Evolutionary conservation across 306 rosid species (phyloP).

Genomic region (Biancaea sappan): DNA sequence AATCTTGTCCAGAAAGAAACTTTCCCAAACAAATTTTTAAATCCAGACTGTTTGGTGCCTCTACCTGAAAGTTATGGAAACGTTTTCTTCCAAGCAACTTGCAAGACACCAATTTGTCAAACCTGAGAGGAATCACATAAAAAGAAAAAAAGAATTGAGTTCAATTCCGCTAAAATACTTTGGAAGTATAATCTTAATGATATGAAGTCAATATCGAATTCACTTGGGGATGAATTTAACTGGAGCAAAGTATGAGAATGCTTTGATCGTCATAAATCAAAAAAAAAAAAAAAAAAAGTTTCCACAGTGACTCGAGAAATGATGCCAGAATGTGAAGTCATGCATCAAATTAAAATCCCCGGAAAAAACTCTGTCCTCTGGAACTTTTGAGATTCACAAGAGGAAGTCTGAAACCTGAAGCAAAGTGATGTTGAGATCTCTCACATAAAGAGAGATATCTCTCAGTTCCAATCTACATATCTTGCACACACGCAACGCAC

Average conservation of each 20-base stretch:
- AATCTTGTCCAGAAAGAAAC: too few species aligned
- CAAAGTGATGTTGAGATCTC: not conserved
- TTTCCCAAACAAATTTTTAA: too few species aligned
- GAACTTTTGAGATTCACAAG: not conserved
- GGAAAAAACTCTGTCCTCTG: not conserved
- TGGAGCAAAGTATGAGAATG: too few species aligned
- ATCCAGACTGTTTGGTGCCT: too few species aligned
- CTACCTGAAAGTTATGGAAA: not conserved
- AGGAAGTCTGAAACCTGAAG: not conserved
- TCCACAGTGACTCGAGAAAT: not conserved
- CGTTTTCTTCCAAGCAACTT: conserved; percentile 31
- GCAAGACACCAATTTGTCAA: not conserved
- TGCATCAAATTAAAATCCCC: not conserved
- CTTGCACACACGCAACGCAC: too few species aligned
- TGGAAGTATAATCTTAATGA: too few species aligned
- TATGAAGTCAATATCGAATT: too few species aligned
- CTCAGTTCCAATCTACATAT: too few species aligned
- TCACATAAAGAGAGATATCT: not conserved
- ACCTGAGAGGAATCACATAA: not conserved
- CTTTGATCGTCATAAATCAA: too few species aligned
- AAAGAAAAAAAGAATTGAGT: fast-evolving
- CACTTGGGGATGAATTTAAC: too few species aligned
- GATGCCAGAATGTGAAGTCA: conserved; percentile 5
- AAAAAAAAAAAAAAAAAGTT: not conserved
- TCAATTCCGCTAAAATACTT: too few species aligned